These are phyloP conservation scores for Cladorrhinum sp. DNA, from an alignment of 2,329 filamentous ascomycete species.

Conservation along the genomic window DNA sequence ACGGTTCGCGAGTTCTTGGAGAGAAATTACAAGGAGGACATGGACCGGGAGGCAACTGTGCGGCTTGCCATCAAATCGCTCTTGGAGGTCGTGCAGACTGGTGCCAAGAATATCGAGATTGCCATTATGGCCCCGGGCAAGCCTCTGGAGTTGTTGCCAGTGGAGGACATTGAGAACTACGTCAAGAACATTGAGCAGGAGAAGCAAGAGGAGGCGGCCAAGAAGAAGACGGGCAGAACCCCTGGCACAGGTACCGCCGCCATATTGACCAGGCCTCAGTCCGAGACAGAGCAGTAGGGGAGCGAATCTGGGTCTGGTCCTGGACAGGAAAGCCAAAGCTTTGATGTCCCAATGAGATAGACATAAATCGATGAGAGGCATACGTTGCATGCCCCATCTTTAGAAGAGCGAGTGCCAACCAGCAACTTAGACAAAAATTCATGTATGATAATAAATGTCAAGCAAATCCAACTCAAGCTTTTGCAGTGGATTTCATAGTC, in stretches of 20 bases:
- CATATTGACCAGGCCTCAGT: slow-evolving; percentile 65
- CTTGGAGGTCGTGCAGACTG: slow-evolving; percentile 95
- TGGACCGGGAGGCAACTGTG: slow-evolving; percentile 95
- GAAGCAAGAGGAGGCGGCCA: slow-evolving; percentile 97
- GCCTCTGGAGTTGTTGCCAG: slow-evolving; percentile 85
- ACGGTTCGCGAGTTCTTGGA: slow-evolving; percentile 98
- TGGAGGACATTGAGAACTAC: slow-evolving; percentile 94
- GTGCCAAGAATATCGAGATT: slow-evolving; percentile 99
- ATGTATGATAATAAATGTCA: background rate
- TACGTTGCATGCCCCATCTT: background rate
- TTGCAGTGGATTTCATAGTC: background rate
- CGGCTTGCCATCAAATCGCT: slow-evolving; percentile 97
- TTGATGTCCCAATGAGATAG: slow-evolving; percentile 3
- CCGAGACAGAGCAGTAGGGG: slow-evolving; percentile 29
- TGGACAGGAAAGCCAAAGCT: background rate
- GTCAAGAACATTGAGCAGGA: slow-evolving; percentile 99
- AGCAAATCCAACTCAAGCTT: background rate
- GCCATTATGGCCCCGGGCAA: slow-evolving; percentile 95
- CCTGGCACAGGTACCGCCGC: slow-evolving; percentile 68
- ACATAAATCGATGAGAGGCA: background rate
- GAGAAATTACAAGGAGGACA: slow-evolving; percentile 96
- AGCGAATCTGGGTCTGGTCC: slow-evolving; percentile 1
- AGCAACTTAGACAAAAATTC: background rate
- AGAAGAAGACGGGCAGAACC: slow-evolving; percentile 83
- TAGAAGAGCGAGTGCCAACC: background rate